Evolutionary conservation across 257 asterid genomes (phyloP).

Genomic region (Petunia secreta): DNA sequence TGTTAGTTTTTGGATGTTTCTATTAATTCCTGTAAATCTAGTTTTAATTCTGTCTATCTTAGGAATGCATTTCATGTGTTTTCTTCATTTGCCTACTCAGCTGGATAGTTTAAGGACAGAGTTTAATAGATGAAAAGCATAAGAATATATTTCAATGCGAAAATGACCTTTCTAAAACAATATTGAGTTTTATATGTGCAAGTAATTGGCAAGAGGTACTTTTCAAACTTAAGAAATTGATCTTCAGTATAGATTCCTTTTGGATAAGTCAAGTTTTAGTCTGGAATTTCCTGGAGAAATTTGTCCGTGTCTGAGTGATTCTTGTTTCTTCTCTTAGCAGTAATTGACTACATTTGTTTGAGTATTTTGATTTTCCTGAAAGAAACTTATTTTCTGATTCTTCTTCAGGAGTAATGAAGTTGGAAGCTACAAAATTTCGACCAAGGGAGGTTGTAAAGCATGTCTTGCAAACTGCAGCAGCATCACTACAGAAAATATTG

Average conservation of each 20-base stretch:
- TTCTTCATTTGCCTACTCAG: neutral
- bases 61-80: neutral
- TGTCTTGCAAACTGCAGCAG: slow-evolving; percentile 91
- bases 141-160: neutral
- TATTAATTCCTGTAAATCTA: neutral
- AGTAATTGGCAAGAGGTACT: neutral
- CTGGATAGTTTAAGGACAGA: neutral
- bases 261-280: neutral
- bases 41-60: neutral
- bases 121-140: neutral
- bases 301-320: neutral
- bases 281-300: neutral
- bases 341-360: neutral
- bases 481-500: slow-evolving; percentile 74
- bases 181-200: neutral
- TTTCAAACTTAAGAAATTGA: neutral
- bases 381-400: neutral
- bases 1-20: neutral
- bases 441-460: slow-evolving; percentile 95
- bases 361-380: slow-evolving; percentile 2
- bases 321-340: neutral
- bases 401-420: slow-evolving; percentile 78
- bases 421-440: slow-evolving; percentile 90
- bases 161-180: neutral
- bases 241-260: neutral